Conservation (phyloP, 2,329 filamentous ascomycete species). For the Raffaelea ambrosiae region DNA sequence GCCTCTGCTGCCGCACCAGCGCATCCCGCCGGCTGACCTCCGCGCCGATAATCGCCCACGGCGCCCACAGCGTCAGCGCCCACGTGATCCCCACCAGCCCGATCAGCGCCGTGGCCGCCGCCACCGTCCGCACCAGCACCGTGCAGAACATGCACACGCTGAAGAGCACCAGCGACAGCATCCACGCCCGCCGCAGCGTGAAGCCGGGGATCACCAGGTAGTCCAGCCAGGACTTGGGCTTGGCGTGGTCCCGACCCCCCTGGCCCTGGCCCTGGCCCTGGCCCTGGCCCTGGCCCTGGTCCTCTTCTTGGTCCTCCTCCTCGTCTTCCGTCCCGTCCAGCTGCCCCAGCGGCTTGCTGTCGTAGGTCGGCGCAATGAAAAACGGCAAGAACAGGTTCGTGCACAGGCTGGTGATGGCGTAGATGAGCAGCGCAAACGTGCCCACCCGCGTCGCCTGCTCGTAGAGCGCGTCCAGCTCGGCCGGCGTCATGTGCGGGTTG, state of each 20-base stretch:
- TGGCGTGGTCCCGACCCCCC: too few relatives aligned
- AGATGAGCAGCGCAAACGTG: slow-evolving; percentile 81
- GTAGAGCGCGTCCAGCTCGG: slow-evolving; percentile 71
- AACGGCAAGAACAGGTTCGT: slow-evolving; percentile 80
- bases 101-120: slow-evolving; percentile 67
- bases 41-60: slow-evolving; percentile 88
- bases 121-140: slow-evolving; percentile 64
- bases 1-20: slow-evolving; percentile 28
- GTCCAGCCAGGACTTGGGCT: slow-evolving; percentile 37
- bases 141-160: slow-evolving; percentile 74
- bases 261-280: too few relatives aligned
- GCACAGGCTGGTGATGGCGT: slow-evolving; percentile 73
- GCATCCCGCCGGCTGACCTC: slow-evolving; percentile 82
- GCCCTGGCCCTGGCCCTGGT: too few relatives aligned
- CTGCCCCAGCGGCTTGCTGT: slow-evolving; percentile 28
- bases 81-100: slow-evolving; percentile 81
- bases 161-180: slow-evolving; percentile 78
- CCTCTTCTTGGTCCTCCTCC: too few relatives aligned
- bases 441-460: slow-evolving; percentile 79
- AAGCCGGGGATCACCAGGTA: slow-evolving; percentile 69
- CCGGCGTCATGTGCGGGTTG: slow-evolving; percentile 68
- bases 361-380: slow-evolving; percentile 75
- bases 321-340: background rate
- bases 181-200: slow-evolving; percentile 82
- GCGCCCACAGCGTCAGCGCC: slow-evolving; percentile 90